Evolutionary conservation across 495 filamentous ascomycete species (phyloP), one percentile per base, ranked within the genome.

Genomic region (Cercophora scortea): DNA sequence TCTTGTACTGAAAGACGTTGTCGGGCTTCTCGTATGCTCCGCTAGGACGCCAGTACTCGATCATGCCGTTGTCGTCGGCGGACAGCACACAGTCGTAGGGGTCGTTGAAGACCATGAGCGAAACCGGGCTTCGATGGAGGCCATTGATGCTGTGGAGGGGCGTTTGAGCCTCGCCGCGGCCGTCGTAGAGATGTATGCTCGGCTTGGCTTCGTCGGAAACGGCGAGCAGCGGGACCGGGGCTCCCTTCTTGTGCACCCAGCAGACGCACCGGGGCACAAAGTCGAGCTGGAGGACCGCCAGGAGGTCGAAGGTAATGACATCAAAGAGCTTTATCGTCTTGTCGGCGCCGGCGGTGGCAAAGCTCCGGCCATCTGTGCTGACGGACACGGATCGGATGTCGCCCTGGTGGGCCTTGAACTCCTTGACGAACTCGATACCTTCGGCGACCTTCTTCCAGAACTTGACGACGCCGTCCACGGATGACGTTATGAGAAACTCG

Each of bases 381-480:
- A 86, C 82, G 45, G 82, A 89, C 32, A 90, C 87, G 38, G 85
- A 84, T 34, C 74, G 82, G 61, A 97, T 90, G 64, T 94, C 91
- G 33, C 88, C 88, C 50, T 76, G 76, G 66, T 97, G 94, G 15
- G 90, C 91, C 52, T 83, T 83, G 72, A 95, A 99, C 73, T 96
- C 90, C 71, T 99, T 99, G 13, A 97, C 90, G 60, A 97, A 97
- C 69, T 99, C 93, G 34, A 96, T 87, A 0, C 89, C 89, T 8
- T 86, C 85, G 5, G 82, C 82, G 54, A 87, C 80, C 71, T 99
- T 99, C 77, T 99, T 97, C 93, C 93, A 99, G 70, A 97, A 99
- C 68, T 97, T 97, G 47, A 97, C 92, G 0, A 90, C 84, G 3
- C 94, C 94, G 66, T 99, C 92, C 15, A 88, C 71, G 3, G 91